Evolutionary conservation across 164 flowering plant species (phyloP).

Genomic region (Euptelea pleiosperma): DNA sequence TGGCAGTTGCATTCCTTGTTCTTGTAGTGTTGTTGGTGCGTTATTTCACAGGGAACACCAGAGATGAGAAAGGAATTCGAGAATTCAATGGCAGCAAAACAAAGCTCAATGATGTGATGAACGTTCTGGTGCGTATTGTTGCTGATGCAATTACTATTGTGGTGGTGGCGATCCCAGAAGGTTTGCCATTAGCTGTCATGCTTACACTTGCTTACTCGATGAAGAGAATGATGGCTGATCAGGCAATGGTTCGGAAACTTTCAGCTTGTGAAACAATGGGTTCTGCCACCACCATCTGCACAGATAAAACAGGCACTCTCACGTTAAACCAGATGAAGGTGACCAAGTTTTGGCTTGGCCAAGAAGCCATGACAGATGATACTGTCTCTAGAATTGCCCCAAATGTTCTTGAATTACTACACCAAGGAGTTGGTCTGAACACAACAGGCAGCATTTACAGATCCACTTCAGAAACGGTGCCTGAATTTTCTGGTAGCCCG

Average conservation of each 20-base stretch:
- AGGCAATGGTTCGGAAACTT: slow-evolving; percentile 73
- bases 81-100: slow-evolving; percentile 45
- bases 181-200: slow-evolving; percentile 70
- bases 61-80: slow-evolving; percentile 32
- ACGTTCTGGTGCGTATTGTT: slow-evolving; percentile 43
- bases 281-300: slow-evolving; percentile 65
- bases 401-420: no score
- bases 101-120: slow-evolving; percentile 30
- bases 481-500: slow-evolving; percentile 53
- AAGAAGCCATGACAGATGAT: slow-evolving; percentile 14
- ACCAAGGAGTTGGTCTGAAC: slow-evolving; percentile 43
- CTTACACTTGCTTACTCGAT: slow-evolving; percentile 77
- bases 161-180: slow-evolving; percentile 86
- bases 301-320: slow-evolving; percentile 74
- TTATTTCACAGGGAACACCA: slow-evolving; percentile 65
- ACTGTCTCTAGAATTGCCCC: slow-evolving; percentile 17
- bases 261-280: slow-evolving; percentile 90
- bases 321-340: slow-evolving; percentile 62
- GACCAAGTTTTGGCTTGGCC: slow-evolving; percentile 41
- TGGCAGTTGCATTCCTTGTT: slow-evolving; percentile 62
- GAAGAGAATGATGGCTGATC: slow-evolving; percentile 82
- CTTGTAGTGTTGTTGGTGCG: slow-evolving; percentile 51
- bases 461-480: slow-evolving; percentile 12
- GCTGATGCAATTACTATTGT: slow-evolving; percentile 69
- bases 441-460: slow-evolving; percentile 41